Conservation (phyloP, 371 early-diverging fungal genomes). For the Smittium mucronatum region DNA sequence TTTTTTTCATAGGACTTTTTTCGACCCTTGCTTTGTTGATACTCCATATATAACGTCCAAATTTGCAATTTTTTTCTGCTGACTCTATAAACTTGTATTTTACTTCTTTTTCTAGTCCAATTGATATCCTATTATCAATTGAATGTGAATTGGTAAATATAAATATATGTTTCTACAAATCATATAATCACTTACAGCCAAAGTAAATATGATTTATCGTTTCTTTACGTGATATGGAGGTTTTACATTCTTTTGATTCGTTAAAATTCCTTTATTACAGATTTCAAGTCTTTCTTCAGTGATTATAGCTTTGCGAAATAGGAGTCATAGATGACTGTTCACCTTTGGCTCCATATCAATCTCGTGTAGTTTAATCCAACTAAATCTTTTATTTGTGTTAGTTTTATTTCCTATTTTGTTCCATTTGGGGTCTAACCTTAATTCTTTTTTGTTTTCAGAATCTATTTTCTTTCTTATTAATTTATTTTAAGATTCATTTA, state of each 20-base stretch:
- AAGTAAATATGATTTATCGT: neutral
- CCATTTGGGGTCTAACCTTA: neutral
- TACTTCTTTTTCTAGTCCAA: neutral
- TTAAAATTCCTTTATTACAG: neutral
- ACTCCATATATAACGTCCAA: neutral
- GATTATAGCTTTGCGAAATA: neutral
- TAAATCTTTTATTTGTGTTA: neutral
- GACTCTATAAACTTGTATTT: neutral
- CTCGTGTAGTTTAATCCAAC: neutral
- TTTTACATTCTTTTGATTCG: neutral
- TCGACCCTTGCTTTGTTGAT: neutral
- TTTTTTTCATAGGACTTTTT: neutral
- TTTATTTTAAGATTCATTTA: neutral
- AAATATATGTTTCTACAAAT: neutral
- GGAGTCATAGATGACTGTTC: neutral
- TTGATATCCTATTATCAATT: neutral
- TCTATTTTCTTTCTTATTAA: neutral
- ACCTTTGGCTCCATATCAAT: neutral
- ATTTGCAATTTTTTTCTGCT: neutral
- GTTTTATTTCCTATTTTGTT: neutral
- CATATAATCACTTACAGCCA: neutral
- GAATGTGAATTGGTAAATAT: neutral
- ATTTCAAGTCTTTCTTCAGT: neutral
- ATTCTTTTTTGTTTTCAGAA: neutral
- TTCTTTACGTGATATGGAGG: neutral